These are phyloP conservation scores for Colletotrichum liriopes DNA, from an alignment of 2,329 filamentous ascomycete species.

Conservation along the genomic window DNA sequence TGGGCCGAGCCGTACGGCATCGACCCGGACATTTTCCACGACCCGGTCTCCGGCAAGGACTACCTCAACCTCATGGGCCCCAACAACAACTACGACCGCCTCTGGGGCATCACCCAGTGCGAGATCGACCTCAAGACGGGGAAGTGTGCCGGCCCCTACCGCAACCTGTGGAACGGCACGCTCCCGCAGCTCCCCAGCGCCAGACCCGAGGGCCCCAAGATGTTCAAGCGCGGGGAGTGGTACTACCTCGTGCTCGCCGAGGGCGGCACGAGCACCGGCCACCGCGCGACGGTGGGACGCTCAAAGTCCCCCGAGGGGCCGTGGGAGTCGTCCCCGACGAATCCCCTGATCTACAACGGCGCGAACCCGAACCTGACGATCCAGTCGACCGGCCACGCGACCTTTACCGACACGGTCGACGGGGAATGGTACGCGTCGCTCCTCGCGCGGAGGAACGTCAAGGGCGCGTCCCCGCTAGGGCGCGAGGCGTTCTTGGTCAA, in stretches of 20 bases:
- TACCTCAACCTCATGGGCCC: constrained; percentile 46
- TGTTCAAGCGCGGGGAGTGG: constrained; percentile 30
- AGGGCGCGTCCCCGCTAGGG: constrained; percentile 43
- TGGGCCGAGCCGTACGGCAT: constrained; percentile 40
- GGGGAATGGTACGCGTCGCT: constrained; percentile 46
- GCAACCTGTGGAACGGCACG: constrained; percentile 47
- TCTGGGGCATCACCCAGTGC: constrained; percentile 47
- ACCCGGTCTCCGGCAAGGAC: constrained; percentile 38
- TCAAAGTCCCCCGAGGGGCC: constrained; percentile 54
- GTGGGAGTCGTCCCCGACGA: constrained; percentile 57
- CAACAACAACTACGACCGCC: constrained; percentile 46
- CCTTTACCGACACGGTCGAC: constrained; percentile 45
- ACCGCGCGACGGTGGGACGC: constrained; percentile 60
- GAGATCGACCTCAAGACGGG: constrained; percentile 45
- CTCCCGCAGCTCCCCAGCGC: constrained; percentile 40
- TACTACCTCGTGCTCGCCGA: constrained; percentile 31
- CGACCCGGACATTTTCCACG: constrained; percentile 42
- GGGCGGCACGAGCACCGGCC: constrained; percentile 52
- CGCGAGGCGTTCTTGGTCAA: constrained; percentile 46
- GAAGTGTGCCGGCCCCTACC: constrained; percentile 44
- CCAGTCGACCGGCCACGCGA: constrained; percentile 46
- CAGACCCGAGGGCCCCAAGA: constrained; percentile 44
- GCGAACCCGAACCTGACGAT: constrained; percentile 43
- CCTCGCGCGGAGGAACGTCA: constrained; percentile 44
- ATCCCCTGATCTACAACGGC: constrained; percentile 52